phyloP scores from a whole-genome alignment of 2,329 filamentous ascomycete genomes.

The Kalmusia sp. region DNA sequence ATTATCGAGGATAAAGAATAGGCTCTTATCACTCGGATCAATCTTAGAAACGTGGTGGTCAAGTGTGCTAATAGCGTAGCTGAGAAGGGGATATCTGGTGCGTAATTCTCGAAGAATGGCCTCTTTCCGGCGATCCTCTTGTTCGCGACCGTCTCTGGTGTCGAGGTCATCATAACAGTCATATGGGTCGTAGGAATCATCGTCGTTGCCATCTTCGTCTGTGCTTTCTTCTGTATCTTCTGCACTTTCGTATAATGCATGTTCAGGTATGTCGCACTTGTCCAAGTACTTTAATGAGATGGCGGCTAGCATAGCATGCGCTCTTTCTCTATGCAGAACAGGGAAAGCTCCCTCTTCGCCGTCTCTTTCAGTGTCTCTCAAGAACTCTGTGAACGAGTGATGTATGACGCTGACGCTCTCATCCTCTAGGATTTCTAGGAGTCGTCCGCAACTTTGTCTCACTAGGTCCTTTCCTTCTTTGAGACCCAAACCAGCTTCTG shows the following conservation, averaged over 20 bases:
- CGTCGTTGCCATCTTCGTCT: background rate
- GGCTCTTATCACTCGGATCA: background rate
- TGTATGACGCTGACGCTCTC: conserved; percentile 3
- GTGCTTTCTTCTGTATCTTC: background rate
- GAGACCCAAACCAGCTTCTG: background rate
- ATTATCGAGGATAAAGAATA: background rate
- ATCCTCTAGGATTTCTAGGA: conserved; percentile 1
- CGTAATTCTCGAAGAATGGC: background rate
- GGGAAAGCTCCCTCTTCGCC: background rate
- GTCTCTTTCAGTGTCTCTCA: background rate
- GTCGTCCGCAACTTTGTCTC: background rate
- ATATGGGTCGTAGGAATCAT: no score
- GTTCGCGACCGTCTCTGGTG: background rate
- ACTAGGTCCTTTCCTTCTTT: background rate
- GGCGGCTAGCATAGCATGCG: background rate
- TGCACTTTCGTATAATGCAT: background rate
- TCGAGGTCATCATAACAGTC: background rate
- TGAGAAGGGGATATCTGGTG: background rate
- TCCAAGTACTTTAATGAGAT: background rate
- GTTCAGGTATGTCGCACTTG: background rate
- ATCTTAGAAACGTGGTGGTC: background rate
- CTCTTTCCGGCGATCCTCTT: background rate
- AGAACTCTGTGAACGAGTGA: conserved; percentile 3
- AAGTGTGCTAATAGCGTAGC: background rate
- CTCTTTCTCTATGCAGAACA: background rate